Percentiles rank a stretch among this genome's conserved stretches.
These are phyloP conservation scores for Trichoderma koningiopsis DNA, from an alignment of 2,329 filamentous ascomycete genomes.

Conservation along the genomic window DNA sequence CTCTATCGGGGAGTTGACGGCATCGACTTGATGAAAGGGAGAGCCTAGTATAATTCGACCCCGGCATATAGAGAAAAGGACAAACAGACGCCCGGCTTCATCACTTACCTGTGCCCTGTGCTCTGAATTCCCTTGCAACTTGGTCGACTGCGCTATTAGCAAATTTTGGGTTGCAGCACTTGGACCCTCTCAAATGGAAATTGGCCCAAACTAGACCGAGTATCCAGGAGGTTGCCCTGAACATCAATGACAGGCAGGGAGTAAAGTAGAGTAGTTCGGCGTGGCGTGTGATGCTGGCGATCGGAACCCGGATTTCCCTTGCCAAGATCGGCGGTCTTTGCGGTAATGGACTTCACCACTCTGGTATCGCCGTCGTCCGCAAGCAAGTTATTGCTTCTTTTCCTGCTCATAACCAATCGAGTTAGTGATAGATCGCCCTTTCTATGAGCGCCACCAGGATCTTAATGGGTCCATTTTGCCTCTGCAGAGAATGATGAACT, in stretches of 20 bases:
- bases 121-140: neutral
- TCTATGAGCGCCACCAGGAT: neutral
- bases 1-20: neutral
- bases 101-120: neutral
- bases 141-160: neutral
- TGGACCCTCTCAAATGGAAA: neutral
- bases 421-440: constrained; percentile 1
- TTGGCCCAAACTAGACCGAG: neutral
- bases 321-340: neutral
- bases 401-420: constrained; percentile 8
- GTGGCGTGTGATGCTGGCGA: constrained; percentile 19
- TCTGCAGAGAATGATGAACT: neutral
- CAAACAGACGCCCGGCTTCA: neutral
- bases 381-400: constrained; percentile 3
- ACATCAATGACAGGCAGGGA: neutral
- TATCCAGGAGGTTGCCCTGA: neutral
- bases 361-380: constrained; percentile 16
- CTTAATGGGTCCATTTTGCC: neutral
- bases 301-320: constrained; percentile 13
- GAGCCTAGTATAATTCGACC: neutral
- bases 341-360: neutral
- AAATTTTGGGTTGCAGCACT: neutral
- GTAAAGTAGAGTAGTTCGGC: constrained; percentile 6
- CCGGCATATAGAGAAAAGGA: neutral
- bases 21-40: neutral